These are phyloP conservation scores for Penicillium waksmanii DNA, from an alignment of 495 filamentous ascomycete genomes.

Conservation along the genomic window DNA sequence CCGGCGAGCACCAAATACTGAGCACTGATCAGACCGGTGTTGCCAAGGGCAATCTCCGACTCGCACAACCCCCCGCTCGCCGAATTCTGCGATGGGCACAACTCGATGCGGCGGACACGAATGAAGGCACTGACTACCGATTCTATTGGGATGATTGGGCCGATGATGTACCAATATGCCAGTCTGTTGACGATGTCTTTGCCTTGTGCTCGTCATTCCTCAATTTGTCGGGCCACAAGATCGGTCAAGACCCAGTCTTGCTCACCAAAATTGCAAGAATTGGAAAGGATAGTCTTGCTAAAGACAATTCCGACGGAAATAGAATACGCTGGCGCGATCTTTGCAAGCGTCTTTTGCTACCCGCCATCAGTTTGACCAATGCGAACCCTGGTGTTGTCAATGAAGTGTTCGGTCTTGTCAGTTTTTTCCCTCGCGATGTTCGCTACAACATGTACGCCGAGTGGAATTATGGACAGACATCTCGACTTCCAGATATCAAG, in stretches of 20 bases:
- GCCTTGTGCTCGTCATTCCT: constrained; percentile 82
- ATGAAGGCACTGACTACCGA: constrained; percentile 74
- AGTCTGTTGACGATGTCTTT: constrained; percentile 88
- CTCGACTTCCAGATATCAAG: constrained; percentile 75
- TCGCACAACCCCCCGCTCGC: constrained; percentile 56
- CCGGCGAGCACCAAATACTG: constrained; percentile 52
- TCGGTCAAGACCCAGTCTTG: constrained; percentile 80
- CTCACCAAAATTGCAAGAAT: constrained; percentile 80
- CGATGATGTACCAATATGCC: constrained; percentile 89
- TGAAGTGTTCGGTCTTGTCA: constrained; percentile 81
- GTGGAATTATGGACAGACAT: constrained; percentile 80
- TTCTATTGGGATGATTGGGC: constrained; percentile 99
- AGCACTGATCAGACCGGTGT: constrained; percentile 65
- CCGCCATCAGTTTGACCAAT: constrained; percentile 80
- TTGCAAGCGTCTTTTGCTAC: constrained; percentile 79
- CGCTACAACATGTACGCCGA: constrained; percentile 92
- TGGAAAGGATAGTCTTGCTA: constrained; percentile 70
- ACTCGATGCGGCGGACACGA: constrained; percentile 71
- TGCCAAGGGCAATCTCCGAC: constrained; percentile 66
- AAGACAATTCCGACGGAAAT: constrained; percentile 72
- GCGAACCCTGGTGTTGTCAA: constrained; percentile 81
- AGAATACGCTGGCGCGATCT: constrained; percentile 75
- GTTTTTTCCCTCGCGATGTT: constrained; percentile 70
- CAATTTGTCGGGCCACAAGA: constrained; percentile 81
- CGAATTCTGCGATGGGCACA: constrained; percentile 77